A percentile compares a stretch with the other conserved stretches of the same genome.
These are phyloP conservation scores for Ceraceosorus guamensis DNA, from an alignment of 1,284 basidiomycete species.

Conservation along the genomic window DNA sequence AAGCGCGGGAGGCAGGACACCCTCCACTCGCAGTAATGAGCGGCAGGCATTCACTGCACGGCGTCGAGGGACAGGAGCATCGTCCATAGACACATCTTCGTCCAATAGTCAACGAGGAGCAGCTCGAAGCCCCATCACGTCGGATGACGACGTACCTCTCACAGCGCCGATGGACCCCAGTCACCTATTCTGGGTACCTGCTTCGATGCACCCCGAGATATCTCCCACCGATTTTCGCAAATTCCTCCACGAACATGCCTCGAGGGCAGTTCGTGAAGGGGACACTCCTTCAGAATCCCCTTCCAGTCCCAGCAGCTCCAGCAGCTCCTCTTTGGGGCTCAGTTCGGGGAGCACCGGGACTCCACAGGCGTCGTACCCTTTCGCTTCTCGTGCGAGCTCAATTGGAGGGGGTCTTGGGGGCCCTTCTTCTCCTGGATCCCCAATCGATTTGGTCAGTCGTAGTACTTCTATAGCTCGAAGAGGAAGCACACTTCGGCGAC, in stretches of 20 bases:
- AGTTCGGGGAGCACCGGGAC: background rate
- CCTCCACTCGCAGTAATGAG: background rate
- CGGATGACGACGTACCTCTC: slow-evolving; percentile 5
- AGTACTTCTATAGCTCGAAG: slow-evolving; percentile 37
- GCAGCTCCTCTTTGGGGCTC: background rate
- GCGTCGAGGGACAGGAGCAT: slow-evolving; percentile 22
- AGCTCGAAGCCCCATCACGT: background rate
- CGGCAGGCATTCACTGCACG: slow-evolving; percentile 28
- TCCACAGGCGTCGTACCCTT: background rate
- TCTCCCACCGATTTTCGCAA: slow-evolving; percentile 90
- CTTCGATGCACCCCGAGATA: slow-evolving; percentile 89
- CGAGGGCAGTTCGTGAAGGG: slow-evolving; percentile 43
- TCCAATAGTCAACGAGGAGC: slow-evolving; percentile 2
- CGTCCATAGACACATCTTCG: slow-evolving; percentile 9
- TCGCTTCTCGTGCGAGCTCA: slow-evolving; percentile 4
- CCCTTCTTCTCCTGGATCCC: slow-evolving; percentile 12
- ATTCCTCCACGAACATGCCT: slow-evolving; percentile 86
- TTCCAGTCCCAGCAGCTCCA: background rate
- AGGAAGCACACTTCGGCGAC: slow-evolving; percentile 40
- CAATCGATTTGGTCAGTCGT: slow-evolving; percentile 20
- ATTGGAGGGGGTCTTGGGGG: background rate
- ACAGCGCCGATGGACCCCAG: slow-evolving; percentile 26
- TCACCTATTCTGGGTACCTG: slow-evolving; percentile 93
- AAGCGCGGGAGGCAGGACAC: background rate
- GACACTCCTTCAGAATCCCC: slow-evolving; percentile 7